Evolutionary conservation across 2,329 filamentous ascomycete species (phyloP), one percentile per base, ranked within the genome.

Genomic region (Sporothrix luriei): DNA sequence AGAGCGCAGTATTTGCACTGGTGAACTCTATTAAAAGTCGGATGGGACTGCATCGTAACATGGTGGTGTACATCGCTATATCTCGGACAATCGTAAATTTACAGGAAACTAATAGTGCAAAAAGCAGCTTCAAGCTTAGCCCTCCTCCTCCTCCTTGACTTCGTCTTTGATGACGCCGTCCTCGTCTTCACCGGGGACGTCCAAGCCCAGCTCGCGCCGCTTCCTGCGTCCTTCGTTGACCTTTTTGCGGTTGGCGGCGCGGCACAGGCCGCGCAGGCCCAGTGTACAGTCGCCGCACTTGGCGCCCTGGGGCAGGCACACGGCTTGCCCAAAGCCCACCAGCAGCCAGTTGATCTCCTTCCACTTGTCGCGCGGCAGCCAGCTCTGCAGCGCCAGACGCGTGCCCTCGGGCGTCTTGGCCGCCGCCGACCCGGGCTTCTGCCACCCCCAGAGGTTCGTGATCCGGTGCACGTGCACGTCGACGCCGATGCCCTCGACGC

Each of bases 391-490:
- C 46, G 88, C 87, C 68, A 84, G 80, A 55, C 94, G 84, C 40
- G 94, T 97, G 77, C 92, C 91, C 81, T 97, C 94, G 0, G 94
- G 94, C 14, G 83, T 90, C 75, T 88, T 89, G 2, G 91, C 94
- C 7, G 72, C 66, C 1, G 74, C 66, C 14, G 70, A 66, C 4
- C 73, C 72, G 55, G 72, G 57, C 57, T 59, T 61, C 78, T 96
- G 88, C 94, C 94, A 97, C 3, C 92, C 91, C 93, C 93, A 97
- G 38, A 97, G 83, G 80, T 97, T 97, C 66, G 93, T 94, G 79
- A 97, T 96, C 69, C 94, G 90, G 80, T 97, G 94, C 3, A 97
- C 94, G 79, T 97, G 94, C 5, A 97, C 93, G 78, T 97, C 94
- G 64, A 97, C 94, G 33, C 94, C 94, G 73, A 97, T 97, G 9